Evolutionary conservation across 2,329 filamentous ascomycete genomes (phyloP), one percentile per base, ranked within the genome.

Genomic region (Colletotrichum plurivorum): DNA sequence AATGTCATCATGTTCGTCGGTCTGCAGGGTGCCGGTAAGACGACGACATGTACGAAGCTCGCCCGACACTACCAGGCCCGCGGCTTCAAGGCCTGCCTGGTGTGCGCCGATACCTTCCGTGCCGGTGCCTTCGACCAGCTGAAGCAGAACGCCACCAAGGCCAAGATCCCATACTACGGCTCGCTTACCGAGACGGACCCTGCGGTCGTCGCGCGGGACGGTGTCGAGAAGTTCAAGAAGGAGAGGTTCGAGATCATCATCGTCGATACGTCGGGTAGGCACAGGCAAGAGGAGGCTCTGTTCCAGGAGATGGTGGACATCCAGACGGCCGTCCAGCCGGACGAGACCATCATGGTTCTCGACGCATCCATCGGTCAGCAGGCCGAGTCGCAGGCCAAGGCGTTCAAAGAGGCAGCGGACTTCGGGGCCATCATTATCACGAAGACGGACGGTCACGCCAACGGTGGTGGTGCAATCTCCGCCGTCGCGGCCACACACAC

Each of bases 1-100:
- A 99, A 98, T 80, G 93, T 99, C 78, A 98, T 99, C 82, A 99
- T 99, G 96, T 98, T 99, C 80, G 96, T 99, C 71, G 96, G 96
- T 83, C 87, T 99, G 56, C 96, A 99, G 82, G 96, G 96, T 85
- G 94, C 95, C 5, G 96, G 96, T 80, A 99, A 99, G 83, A 99
- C 96, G 25, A 99, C 96, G 1, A 97, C 95, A 13, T 98, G 96
- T 87, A 99, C 96, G 48, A 99, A 99, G 83, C 87, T 99, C 72
- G 96, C 96, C 18, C 86, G 95, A 67, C 95, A 97, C 86, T 99
- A 99, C 82, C 93, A 97, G 80, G 94, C 93, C 10, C 87, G 96
- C 71, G 96, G 96, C 0, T 97, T 98, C 87, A 94, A 94, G 81
- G 89, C 94, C 8, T 97, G 95, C 73, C 85, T 99, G 64, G 96